phyloP scores from a whole-genome alignment of 495 filamentous ascomycete species.

The Daldinia caldariorum region DNA sequence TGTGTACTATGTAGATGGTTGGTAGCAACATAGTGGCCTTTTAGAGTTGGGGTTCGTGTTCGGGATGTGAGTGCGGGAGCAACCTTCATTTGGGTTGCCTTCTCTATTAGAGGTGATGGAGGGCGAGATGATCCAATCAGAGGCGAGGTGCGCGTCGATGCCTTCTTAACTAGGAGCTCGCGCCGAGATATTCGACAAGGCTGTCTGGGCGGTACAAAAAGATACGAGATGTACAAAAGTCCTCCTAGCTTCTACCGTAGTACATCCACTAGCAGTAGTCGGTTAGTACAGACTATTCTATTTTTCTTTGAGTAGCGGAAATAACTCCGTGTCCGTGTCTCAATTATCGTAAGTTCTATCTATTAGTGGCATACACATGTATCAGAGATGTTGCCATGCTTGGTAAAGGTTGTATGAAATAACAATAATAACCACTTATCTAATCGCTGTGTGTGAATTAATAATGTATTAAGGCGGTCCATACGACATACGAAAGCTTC shows the following conservation, averaged over 20 bases:
- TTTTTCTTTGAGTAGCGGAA: slow-evolving; percentile 2
- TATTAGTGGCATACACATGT: slow-evolving; percentile 8
- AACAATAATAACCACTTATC: not conserved
- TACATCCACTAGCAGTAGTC: not conserved
- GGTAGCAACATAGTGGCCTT: slow-evolving; percentile 36
- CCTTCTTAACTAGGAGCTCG: slow-evolving; percentile 46
- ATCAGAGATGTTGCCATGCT: not conserved
- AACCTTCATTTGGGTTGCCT: slow-evolving; percentile 42
- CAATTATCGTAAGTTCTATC: slow-evolving; percentile 13
- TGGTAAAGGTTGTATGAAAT: not conserved
- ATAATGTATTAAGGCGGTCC: not conserved
- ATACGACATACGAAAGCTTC: not conserved
- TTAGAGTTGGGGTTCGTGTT: slow-evolving; percentile 45
- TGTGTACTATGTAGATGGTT: not conserved
- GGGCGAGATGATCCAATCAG: slow-evolving; percentile 40
- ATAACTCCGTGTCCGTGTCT: slow-evolving; percentile 10
- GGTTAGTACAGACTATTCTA: not conserved
- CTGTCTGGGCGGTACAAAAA: slow-evolving; percentile 24
- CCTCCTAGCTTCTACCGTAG: slow-evolving; percentile 17
- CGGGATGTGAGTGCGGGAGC: slow-evolving; percentile 44
- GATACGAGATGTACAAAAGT: slow-evolving; percentile 35
- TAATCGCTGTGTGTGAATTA: not conserved
- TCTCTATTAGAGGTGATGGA: slow-evolving; percentile 39
- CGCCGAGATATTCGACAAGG: slow-evolving; percentile 43
- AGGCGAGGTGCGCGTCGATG: slow-evolving; percentile 25